phyloP scores from a whole-genome alignment of 352 stramenopile genomes.

The Globisporangium barbulae region DNA sequence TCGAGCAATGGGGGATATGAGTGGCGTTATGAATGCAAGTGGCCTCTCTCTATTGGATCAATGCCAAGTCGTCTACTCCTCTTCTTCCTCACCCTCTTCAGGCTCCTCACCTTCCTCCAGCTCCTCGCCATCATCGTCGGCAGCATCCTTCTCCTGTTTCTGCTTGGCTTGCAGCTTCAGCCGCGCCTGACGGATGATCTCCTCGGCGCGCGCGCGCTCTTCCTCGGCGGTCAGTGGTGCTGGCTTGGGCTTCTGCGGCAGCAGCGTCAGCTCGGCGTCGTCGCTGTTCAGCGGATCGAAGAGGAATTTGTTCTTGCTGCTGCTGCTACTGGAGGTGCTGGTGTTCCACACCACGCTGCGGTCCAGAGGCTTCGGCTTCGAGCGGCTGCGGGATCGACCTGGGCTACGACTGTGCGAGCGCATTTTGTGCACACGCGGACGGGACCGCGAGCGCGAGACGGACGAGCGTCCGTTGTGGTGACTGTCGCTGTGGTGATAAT shows the following conservation, averaged over 20 bases:
- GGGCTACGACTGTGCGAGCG: conserved; percentile 27
- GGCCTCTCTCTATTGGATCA: neutral
- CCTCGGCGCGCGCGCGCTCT: conserved; percentile 52
- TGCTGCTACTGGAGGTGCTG: neutral
- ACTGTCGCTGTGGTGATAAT: neutral
- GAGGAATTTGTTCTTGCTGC: conserved; percentile 13
- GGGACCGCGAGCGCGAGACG: conserved; percentile 36
- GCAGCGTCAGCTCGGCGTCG: conserved; percentile 9
- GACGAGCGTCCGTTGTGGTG: conserved; percentile 17
- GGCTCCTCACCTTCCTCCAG: conserved; percentile 54
- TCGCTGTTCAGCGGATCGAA: conserved; percentile 14
- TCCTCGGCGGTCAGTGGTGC: conserved; percentile 33
- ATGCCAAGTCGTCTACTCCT: conserved; percentile 7
- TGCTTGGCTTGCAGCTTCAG: conserved; percentile 52
- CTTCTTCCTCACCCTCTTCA: conserved; percentile 42
- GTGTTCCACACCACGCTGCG: conserved; percentile 20
- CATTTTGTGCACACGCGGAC: conserved; percentile 15
- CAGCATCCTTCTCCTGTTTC: conserved; percentile 10
- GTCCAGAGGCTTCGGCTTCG: conserved; percentile 3
- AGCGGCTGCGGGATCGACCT: conserved; percentile 21
- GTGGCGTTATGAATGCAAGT: too few relatives aligned
- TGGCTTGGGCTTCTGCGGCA: conserved; percentile 6
- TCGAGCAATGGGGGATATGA: too few relatives aligned
- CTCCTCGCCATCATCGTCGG: conserved; percentile 32
- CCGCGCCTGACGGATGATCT: conserved; percentile 67